Conservation (phyloP, 1,139 yeast species). For the Maudiozyma humilis region DNA sequence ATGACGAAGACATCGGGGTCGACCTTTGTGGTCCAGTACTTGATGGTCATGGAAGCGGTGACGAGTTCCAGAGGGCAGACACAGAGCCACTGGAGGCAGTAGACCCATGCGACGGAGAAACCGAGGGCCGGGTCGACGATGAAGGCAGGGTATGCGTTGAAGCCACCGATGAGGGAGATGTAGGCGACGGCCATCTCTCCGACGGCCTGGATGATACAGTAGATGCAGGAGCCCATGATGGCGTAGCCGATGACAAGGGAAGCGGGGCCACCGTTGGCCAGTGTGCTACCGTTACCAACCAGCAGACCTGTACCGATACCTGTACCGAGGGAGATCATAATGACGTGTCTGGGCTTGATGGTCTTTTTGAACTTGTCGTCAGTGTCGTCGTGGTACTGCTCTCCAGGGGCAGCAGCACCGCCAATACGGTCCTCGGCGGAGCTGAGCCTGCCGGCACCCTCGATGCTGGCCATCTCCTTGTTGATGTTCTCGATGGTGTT, state of each 20-base stretch:
- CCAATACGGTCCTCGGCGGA: not conserved
- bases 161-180: conserved; percentile 67
- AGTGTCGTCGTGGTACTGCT: conserved; percentile 9
- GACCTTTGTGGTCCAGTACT: conserved; percentile 53
- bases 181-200: conserved; percentile 74
- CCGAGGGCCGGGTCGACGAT: conserved; percentile 69
- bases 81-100: conserved; percentile 71
- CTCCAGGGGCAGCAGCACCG: not conserved
- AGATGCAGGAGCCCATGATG: conserved; percentile 57
- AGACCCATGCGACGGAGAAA: conserved; percentile 73
- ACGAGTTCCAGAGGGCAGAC: conserved; percentile 70
- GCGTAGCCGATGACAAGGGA: conserved; percentile 61
- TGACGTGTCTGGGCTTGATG: conserved; percentile 41
- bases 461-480: conserved; percentile 3
- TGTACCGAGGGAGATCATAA: conserved; percentile 76
- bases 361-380: conserved; percentile 37
- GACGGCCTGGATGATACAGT: conserved; percentile 67
- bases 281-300: conserved; percentile 66
- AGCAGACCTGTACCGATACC: conserved; percentile 72
- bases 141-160: conserved; percentile 57
- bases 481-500: conserved; percentile 7
- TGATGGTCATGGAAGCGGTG: conserved; percentile 64
- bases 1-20: conserved; percentile 63
- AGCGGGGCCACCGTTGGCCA: conserved; percentile 70
- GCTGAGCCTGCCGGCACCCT: conserved; percentile 3